Percentiles rank a stretch among this genome's conserved stretches.
Evolutionary conservation across 1,284 basidiomycete genomes (phyloP).

Genomic region (Hemileia vastatrix): DNA sequence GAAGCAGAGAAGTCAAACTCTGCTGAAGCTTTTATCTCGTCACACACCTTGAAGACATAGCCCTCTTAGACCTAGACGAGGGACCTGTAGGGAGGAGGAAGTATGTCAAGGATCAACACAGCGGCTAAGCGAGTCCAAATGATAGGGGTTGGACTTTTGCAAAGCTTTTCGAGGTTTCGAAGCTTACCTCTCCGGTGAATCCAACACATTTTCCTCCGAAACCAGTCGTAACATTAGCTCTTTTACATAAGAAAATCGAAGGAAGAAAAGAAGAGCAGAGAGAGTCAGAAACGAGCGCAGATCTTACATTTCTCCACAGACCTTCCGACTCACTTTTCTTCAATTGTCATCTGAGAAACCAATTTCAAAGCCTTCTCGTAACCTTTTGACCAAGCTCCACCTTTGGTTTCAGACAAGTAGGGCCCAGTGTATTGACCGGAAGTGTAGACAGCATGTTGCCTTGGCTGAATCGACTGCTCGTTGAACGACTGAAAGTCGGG

Average conservation of each 20-base stretch:
- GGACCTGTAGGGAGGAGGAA: constrained; percentile 4
- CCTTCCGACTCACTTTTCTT: background rate
- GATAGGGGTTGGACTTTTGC: background rate
- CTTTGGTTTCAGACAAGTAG: too few species aligned
- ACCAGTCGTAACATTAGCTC: too few species aligned
- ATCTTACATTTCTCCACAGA: background rate
- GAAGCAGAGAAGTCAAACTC: too few species aligned
- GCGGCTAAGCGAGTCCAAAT: too few species aligned
- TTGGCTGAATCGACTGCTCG: too few species aligned
- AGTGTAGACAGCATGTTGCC: too few species aligned
- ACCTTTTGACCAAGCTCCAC: background rate
- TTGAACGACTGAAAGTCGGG: too few species aligned
- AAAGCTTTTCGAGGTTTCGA: too few species aligned
- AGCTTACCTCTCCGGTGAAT: background rate
- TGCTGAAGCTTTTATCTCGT: too few species aligned
- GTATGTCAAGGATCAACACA: background rate
- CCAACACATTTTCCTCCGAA: background rate
- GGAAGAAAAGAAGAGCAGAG: background rate
- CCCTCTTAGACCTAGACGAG: constrained; percentile 31
- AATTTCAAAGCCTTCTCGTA: background rate
- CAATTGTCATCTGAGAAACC: background rate
- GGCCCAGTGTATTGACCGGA: too few species aligned
- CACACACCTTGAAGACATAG: constrained; percentile 31
- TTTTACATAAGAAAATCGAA: too few species aligned
- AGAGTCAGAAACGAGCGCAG: background rate